Base-by-base conservation (phyloP, 768 basidiomycete species). In the Mycena venus region DNA sequence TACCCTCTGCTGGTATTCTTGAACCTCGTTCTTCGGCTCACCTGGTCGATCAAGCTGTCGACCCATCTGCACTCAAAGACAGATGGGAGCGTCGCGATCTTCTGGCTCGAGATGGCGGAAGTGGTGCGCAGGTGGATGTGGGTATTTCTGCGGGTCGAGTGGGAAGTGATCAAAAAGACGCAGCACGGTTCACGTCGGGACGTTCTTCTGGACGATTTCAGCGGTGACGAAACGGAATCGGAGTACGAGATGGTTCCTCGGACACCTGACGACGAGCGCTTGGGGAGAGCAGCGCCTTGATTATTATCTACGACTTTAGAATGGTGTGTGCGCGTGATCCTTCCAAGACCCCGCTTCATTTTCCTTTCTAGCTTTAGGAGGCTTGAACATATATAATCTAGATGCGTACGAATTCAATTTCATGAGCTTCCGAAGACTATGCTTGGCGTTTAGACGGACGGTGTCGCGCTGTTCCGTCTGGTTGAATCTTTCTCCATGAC, bases 121-220 rank as follows among this genome's bases (percentile, higher is more conserved):
- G 84, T 99, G 34, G 80, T 96, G 40, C 88, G 98, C 75, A 85
- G 98, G 78, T 99, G 98, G 98, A 90, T 99, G 86, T 99, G 98
- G 98, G 96, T 98, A 31, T 99, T 98, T 84, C 83, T 99, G 75
- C 91, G 98, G 42, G 91, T 99, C 49, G 98, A 99, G 84, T 99
- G 98, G 98, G 98, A 99, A 84, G 89, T 93, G 11, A 91, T 96
- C 61, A 95, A 91, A 84, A 87, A 85, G 77, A 78, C 80, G 36
- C 82, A 82, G 49, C 85, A 86, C 47, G 81, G 78, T 58, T 62
- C 70, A 38, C 64, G 61, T 29, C 53, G 70, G 47, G 68, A 66
- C 23, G 59, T 69, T 29, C 80, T 75, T 38, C 74, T 79, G 66
- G 83, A 84, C 72, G 83, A 84, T 61, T 72, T 68, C 36, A 80